Conservation (phyloP, 1,284 basidiomycete species). For the Rugiboletus extremiorientalis region DNA sequence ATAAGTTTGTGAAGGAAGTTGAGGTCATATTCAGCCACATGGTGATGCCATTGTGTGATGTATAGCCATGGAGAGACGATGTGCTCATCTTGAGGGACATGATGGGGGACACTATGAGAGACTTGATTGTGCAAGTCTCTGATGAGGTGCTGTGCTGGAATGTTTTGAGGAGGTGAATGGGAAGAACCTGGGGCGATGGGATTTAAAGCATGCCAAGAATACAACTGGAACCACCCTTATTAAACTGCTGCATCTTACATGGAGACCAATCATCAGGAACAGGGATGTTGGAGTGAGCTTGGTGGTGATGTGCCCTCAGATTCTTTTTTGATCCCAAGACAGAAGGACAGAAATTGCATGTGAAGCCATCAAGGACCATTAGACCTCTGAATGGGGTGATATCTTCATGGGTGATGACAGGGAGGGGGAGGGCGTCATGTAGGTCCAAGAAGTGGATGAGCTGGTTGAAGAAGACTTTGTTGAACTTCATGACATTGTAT, state of each 20-base stretch:
- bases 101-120: not conserved
- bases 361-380: not conserved
- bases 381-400: not conserved
- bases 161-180: not conserved
- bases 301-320: not conserved
- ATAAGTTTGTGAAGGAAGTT: not conserved
- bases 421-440: not conserved
- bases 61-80: not conserved
- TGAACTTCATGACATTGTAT: not conserved
- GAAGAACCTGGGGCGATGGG: not conserved
- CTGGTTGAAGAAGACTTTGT: not conserved
- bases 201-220: not conserved
- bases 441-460: not conserved
- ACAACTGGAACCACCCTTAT: not conserved
- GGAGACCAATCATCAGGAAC: not conserved
- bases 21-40: not conserved
- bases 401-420: not conserved
- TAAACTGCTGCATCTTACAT: not conserved
- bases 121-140: not conserved
- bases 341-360: not conserved
- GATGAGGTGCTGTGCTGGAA: not conserved
- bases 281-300: not conserved
- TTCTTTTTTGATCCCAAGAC: not conserved
- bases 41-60: not conserved
- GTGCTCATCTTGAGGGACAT: not conserved